Conservation (phyloP, 192 early-diverging fungal genomes). For the Allomyces javanicus region DNA sequence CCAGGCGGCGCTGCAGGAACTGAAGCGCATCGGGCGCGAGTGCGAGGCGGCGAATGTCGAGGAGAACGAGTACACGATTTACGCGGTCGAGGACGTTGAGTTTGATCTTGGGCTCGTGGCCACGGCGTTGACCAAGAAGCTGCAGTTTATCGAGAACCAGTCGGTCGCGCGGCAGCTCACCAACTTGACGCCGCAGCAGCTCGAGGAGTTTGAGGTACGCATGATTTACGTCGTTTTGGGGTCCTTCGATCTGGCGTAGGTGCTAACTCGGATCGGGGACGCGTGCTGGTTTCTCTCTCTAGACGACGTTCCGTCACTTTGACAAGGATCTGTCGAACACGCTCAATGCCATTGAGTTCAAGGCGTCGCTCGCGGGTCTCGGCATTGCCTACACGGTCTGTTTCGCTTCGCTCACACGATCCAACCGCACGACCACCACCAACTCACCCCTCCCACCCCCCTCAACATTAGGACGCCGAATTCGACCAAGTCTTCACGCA, state of each 20-base stretch:
- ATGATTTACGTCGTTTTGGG: no score
- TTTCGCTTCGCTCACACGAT: slow-evolving; percentile 3
- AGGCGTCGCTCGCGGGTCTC: slow-evolving; percentile 59
- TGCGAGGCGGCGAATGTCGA: slow-evolving; percentile 73
- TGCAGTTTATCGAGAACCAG: slow-evolving; percentile 85
- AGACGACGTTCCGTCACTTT: slow-evolving; percentile 65
- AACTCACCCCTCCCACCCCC: no score
- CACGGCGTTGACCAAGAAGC: slow-evolving; percentile 59
- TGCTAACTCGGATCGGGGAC: no score
- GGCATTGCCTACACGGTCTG: slow-evolving; percentile 27
- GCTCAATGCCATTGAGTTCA: slow-evolving; percentile 59
- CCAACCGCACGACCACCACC: not conserved
- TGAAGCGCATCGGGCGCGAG: slow-evolving; percentile 41
- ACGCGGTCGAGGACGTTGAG: slow-evolving; percentile 67
- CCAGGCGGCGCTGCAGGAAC: slow-evolving; percentile 22
- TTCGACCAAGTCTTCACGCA: slow-evolving; percentile 45
- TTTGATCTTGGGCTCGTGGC: slow-evolving; percentile 68
- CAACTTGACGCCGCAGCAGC: slow-evolving; percentile 75
- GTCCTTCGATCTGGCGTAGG: no score
- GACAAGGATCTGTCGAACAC: slow-evolving; percentile 71
- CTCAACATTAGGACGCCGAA: slow-evolving; percentile 43
- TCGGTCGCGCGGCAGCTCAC: slow-evolving; percentile 80
- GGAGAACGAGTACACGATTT: slow-evolving; percentile 84
- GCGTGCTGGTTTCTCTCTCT: not conserved
- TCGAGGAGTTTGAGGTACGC: slow-evolving; percentile 63